Base-by-base conservation (phyloP, 768 basidiomycete genomes). In the Serendipita indica region DNA sequence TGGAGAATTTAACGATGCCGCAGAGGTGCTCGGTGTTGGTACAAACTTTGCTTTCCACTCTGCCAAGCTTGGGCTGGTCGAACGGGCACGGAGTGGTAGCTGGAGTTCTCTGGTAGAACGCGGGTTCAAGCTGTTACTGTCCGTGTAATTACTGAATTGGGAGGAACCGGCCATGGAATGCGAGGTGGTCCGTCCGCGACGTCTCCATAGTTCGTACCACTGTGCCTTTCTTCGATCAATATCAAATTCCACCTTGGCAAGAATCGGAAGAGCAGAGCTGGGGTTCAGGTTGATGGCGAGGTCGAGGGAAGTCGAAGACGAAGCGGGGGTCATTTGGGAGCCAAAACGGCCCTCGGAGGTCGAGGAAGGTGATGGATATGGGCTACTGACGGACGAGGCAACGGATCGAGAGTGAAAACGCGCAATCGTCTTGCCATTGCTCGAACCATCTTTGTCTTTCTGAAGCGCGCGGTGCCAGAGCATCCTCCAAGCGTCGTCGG, bases 171-270 rank as follows among this genome's bases (percentile, higher is more conserved):
- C 45, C 13, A 33, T 20, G 18, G 59, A 60, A 25, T 39, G 59
- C 2, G 33, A 33, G 28, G 46, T 25, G 27, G 49, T 54, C n/a
- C 59, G 46, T 16, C 46, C 14, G 13, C 62, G 61, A 20, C 81
- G 75, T 27, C 82, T 61, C 88, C 89, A 94, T 5, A 82, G 81
- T n/a, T 83, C 83, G 62, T 83, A 92, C 92, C 92, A 96, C 2
- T 72, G 72, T 1, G 90, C 92, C 62, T 76, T 83, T 57, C 79
- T 73, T 35, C 75, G 74, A 69, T 96, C 93, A 64, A 98, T 84
- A 67, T 96, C 90, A 65, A 98, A 96, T 68, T 97, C 92, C 12
- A 98, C 81, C 69, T 93, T 93, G 52, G 91, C 93, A 28, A 98
- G 77, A 59, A 96, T 83, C 3, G 86, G 87, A 57, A 89, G 81